Base-by-base conservation (phyloP, 2,329 filamentous ascomycete genomes). In the Exophiala sideris region DNA sequence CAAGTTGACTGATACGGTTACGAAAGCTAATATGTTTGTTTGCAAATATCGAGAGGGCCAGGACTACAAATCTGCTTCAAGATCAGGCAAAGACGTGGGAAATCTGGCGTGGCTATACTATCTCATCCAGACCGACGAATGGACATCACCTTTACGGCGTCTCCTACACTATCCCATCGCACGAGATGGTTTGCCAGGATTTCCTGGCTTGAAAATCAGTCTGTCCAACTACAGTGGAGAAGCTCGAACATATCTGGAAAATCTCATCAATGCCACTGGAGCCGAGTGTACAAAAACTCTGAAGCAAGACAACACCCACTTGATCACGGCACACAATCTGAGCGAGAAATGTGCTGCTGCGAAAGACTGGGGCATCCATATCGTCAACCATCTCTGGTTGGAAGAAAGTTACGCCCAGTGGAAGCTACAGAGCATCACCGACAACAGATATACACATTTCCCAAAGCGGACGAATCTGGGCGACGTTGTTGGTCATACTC, bases 141-240 rank as follows among this genome's bases (percentile, higher is more conserved):
- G 91, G 89, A 92, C 89, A 1, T 91, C 88, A 10, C 92, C 94
- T 0, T 76, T 91, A 54, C 83, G 84, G 40, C 85, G 90, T 46
- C 78, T 97, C 29, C 77, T 99, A 20, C 94, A 99, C 68, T 99
- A 99, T 62, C 94, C 94, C 0, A 68, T 95, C 11, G 88, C 91
- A 4, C 82, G 81, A 44, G 70, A 85, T 7, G 89, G 89, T 1
- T 84, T 99, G 34, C 83, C 86, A 0, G 91, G 89, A 0, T 96
- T 99, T 67, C 71, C 87, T 54, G 77, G 80, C 6, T 78, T 88
- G 69, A 83, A 80, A 48, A 94, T 99, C 65, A 96, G 91, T 53
- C 79, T 99, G 5, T 97, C 94, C 5, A 99, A 97, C 70, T 99
- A 99, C 68, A 90, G 90, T 42, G 94, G 94, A 32, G 94, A 99